A percentile compares a stretch with the other conserved stretches of the same genome.
These are phyloP conservation scores for Schrenkiella parvula DNA, from an alignment of 345 rosid genomes.

Conservation along the genomic window DNA sequence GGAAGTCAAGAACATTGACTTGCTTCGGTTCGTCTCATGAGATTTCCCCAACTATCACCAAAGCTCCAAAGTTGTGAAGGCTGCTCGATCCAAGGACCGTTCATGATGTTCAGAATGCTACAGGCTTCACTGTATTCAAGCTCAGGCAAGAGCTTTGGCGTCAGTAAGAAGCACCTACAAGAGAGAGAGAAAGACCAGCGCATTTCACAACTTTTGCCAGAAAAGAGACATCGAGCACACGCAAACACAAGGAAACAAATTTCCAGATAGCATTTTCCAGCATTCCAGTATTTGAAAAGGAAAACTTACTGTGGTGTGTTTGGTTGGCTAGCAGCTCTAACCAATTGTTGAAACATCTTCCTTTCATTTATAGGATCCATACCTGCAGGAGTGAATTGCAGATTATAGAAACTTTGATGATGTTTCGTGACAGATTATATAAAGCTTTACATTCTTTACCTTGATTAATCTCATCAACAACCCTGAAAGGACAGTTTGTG, in stretches of 20 bases:
- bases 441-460: slow-evolving; percentile 35
- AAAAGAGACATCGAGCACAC: not conserved
- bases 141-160: slow-evolving; percentile 84
- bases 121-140: slow-evolving; percentile 90
- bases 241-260: not conserved
- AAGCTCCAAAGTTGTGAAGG: slow-evolving; percentile 82
- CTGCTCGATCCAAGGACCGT: slow-evolving; percentile 87
- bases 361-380: slow-evolving; percentile 97
- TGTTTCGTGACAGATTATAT: not conserved
- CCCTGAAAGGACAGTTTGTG: slow-evolving; percentile 92
- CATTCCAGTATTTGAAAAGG: not conserved
- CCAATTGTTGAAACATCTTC: slow-evolving; percentile 97
- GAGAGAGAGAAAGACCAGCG: not conserved
- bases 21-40: slow-evolving; percentile 39
- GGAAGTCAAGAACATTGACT: slow-evolving; percentile 24
- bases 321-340: slow-evolving; percentile 89
- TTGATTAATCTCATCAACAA: slow-evolving; percentile 98
- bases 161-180: slow-evolving; percentile 82
- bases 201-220: not conserved
- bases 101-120: slow-evolving; percentile 89
- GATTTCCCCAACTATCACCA: slow-evolving; percentile 61
- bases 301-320: slow-evolving; percentile 82
- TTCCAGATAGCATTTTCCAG: not conserved
- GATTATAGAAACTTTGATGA: not conserved
- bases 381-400: slow-evolving; percentile 42